Evolutionary conservation across 2,329 filamentous ascomycete genomes (phyloP), one percentile per base, ranked within the genome.

Genomic region (Aspergillus tubingensis): DNA sequence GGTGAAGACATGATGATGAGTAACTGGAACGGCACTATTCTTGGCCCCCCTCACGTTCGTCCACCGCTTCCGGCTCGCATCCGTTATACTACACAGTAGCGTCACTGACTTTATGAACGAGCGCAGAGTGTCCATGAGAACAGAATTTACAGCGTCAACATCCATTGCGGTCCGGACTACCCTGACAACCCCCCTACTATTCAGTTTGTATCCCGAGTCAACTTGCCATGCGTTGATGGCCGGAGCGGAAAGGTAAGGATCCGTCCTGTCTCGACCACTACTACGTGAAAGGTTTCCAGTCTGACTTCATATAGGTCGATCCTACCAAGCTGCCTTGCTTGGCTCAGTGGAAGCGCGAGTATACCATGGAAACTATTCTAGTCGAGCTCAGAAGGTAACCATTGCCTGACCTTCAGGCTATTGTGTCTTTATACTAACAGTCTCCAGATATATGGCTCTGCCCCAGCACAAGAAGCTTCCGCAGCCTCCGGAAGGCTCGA

Each of bases 1-100:
- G 89, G 91, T 51, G 93, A 97, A 74, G 95, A 99, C 73, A 86
- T 97, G 66, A 86, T 95, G 78, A 96, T 99, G 93, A 94, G 91
- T 65, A 92, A 97, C 83, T 99, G 95, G 95, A 96, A 96, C 73
- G 95, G 94, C 72, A 99, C 95, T 15, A 98, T 99, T 67, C 88
- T 97, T 53, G 95, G 95, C 1, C 95, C 95, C 68, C 94, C 95
- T 76, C 93, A 98, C 78, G 95, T 97, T 83, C 73, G 91, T 81
- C 36, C 39, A 41, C 57, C 54, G 47, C 53, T 27, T 13, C 23
- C 17, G 54, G 30, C 19, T 13, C 44, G 39, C 38, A 21, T 51
- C 38, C 15, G 50, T 60, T 55, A 39, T 55, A 38, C 52, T 19
- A 21, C 55, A 47, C 30, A 21, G 23, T 36, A 50, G 41, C 21